Evolutionary conservation across 371 early-diverging fungal genomes (phyloP).

Genomic region (Mortierella sp.): DNA sequence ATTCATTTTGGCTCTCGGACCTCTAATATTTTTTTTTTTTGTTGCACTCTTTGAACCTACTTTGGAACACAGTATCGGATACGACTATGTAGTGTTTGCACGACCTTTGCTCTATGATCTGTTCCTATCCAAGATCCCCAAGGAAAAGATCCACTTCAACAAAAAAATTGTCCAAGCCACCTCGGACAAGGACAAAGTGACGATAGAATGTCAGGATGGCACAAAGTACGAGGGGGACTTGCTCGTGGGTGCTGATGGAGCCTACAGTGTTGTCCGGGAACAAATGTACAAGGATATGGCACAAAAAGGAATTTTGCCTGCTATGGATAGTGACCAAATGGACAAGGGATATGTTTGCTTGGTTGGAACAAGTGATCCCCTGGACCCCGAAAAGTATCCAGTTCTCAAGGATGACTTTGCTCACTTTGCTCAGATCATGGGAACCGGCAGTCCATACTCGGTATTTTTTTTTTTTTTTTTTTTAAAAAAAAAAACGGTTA

Average conservation of each 20-base stretch:
- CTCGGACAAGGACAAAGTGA: constrained; percentile 6
- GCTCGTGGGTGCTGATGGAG: constrained; percentile 32
- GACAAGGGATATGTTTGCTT: constrained; percentile 8
- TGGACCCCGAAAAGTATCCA: constrained; percentile 28
- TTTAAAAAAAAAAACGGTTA: too few species aligned
- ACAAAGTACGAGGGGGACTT: constrained; percentile 24
- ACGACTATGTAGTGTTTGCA: constrained; percentile 4
- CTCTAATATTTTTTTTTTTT: not conserved
- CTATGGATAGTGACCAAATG: not conserved
- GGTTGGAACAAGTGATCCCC: constrained; percentile 14
- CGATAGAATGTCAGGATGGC: constrained; percentile 14
- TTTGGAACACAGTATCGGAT: not conserved
- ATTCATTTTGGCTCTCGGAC: too few species aligned
- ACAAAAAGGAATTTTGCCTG: constrained; percentile 3
- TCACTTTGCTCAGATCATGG: not conserved
- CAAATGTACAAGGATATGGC: constrained; percentile 18
- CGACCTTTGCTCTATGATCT: constrained; percentile 16
- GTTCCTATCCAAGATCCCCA: constrained; percentile 13
- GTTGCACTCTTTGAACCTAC: too few species aligned
- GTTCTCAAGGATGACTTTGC: constrained; percentile 6
- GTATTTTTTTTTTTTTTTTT: too few species aligned
- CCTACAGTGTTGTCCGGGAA: constrained; percentile 29
- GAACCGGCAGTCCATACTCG: too few species aligned
- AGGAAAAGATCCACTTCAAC: constrained; percentile 6
- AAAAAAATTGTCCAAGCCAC: not conserved